Base-by-base conservation (phyloP, 2,329 filamentous ascomycete species). In the Aureobasidium leucospermi region DNA sequence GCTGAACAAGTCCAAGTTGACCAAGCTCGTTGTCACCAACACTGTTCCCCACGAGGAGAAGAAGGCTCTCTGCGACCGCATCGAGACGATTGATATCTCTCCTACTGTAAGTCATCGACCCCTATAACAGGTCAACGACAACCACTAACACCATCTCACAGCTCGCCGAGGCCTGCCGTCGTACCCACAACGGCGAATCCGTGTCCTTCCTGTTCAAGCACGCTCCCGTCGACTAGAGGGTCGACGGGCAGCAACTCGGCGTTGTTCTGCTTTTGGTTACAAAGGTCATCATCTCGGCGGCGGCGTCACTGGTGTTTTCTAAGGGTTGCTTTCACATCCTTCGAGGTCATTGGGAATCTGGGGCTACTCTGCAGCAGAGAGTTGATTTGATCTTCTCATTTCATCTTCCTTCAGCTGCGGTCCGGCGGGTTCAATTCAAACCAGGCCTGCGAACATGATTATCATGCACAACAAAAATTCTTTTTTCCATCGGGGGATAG, bases 71-170 rank as follows among this genome's bases (percentile, higher is more conserved):
- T 95, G 92, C 75, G 81, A 85, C 60, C 87, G 89, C 74, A 83
- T 96, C 64, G 86, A 91, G 74, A 92, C 92, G 60, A 96, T 96
- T 71, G 92, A 96, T 74, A 90, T 96, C 67, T 90, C 88, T 68
- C 88, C 89, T 43, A 96, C 91, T 38, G 76, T 78, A 19, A 19
- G 19, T 19, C 19, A 19, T 19, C 19, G 19, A 19, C 19, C 19
- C 19, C 19, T 19, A 19, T 19, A 19, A 19, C 19, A 19, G 19
- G 19, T 19, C 19, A 19, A 19, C 19, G 19, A 19, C 19, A 19
- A 19, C 19, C 19, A n/a, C 51, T 55, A 36, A 55, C 51, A n/a
- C 9, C 3, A n/a, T 3, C 6, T 34, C 42, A 31, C 59, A 75
- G 70, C 77, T 89, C 60, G 86, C 85, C n/a, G 86, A 86, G 74